Evolutionary conservation across 768 basidiomycete species (phyloP).

Genomic region (Psilocybe cyanescens): DNA sequence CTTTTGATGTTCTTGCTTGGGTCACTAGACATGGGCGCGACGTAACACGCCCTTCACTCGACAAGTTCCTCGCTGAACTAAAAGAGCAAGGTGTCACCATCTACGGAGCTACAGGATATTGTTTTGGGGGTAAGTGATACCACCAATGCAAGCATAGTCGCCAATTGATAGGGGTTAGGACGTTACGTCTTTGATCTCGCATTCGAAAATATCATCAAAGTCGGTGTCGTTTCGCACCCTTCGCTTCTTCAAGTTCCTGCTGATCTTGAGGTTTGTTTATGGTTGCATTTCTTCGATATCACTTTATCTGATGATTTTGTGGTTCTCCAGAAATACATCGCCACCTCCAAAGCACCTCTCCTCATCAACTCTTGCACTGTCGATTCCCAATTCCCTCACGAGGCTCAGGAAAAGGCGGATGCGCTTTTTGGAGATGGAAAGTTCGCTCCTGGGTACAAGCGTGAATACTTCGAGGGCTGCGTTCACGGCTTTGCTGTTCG

Average conservation of each 20-base stretch:
- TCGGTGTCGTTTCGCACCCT: conserved; percentile 58
- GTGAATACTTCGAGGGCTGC: conserved; percentile 50
- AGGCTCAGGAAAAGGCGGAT: conserved; percentile 48
- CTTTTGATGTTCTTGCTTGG: conserved; percentile 48
- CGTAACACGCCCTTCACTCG: conserved; percentile 48
- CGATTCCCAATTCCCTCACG: conserved; percentile 54
- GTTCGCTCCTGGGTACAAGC: conserved; percentile 52
- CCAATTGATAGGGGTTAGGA: neutral
- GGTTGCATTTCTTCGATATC: neutral
- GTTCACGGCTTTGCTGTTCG: conserved; percentile 59
- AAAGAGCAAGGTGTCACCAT: conserved; percentile 59
- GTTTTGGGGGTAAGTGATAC: conserved; percentile 57
- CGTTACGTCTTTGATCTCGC: conserved; percentile 57
- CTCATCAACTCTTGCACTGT: conserved; percentile 69
- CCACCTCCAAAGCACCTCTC: conserved; percentile 52
- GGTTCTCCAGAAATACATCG: conserved; percentile 46
- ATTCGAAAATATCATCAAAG: conserved; percentile 54
- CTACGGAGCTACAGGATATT: conserved; percentile 69
- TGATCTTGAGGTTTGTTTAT: conserved; percentile 58
- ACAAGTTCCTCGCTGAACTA: conserved; percentile 60
- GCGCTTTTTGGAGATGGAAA: conserved; percentile 49
- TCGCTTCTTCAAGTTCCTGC: conserved; percentile 58
- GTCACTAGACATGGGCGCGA: conserved; percentile 41
- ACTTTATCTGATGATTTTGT: neutral
- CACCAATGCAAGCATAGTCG: neutral